Base-by-base conservation (phyloP, 2,329 filamentous ascomycete genomes). In the Fusarium piperis region DNA sequence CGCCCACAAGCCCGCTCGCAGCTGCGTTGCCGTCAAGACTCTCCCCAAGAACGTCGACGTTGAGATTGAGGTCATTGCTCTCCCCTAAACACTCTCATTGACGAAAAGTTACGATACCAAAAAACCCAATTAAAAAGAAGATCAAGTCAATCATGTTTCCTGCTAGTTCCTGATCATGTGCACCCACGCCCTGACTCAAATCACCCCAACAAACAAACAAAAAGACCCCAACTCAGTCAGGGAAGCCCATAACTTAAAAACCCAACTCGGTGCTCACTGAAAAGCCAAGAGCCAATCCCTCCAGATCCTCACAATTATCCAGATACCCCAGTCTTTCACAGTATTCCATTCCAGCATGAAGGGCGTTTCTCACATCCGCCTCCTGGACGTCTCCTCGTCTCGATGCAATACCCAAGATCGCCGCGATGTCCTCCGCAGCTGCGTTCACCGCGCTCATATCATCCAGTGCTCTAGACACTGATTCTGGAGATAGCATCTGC, bases 61-160 rank as follows among this genome's bases (percentile, higher is more conserved):
- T 26, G 94, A 97, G 87, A 96, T 97, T 79, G 94, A 97, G 87
- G 93, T 91, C 80, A 92, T 96, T 85, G 94, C 94, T 63, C 85
- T 92, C 62, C 87, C 91, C 70, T 91, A 82, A 80, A 73, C 26
- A 23, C 13, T 35, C 16, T 48, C 15, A 33, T 35, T 26, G 28
- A 53, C 10, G 59, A 11, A 67, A 55, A 30, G 33, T 35, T 26
- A 67, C 30, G 18, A 26, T 41, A 15, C 28, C 4, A 39, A 62
- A 39, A 38, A 48, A 48, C 2, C 18, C 12, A 39, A 66, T 59
- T 28, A 63, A 65, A 55, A 38, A 26, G 36, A 61, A 57, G 39
- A 28, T 51, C 18, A 30, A 59, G 41, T 53, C 30, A 36, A 23
- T 33, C 39, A 20, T 48, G 35, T 60, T 20, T 20, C 35, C 16